These are phyloP conservation scores for Corrigiola litoralis DNA, from an alignment of 179 eudicot genomes.

Conservation along the genomic window DNA sequence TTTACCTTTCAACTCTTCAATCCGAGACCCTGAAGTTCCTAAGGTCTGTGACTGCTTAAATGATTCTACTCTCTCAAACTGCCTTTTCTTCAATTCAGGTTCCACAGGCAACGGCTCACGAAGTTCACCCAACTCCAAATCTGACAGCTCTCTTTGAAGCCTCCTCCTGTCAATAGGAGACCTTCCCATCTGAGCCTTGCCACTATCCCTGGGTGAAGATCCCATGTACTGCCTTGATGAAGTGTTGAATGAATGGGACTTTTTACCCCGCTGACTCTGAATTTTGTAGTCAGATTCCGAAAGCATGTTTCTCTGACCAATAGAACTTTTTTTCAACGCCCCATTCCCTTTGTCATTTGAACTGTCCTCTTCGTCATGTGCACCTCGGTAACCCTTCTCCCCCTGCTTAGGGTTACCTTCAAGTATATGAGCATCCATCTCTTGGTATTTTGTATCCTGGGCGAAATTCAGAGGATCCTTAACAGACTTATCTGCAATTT, in stretches of 20 bases:
- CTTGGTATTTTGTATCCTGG: conserved; percentile 30
- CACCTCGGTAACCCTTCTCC: conserved; percentile 33
- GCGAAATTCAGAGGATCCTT: conserved; percentile 36
- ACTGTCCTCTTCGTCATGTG: conserved; percentile 38
- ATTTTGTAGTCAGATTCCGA: conserved; percentile 33
- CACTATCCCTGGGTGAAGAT: conserved; percentile 32
- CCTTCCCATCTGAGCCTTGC: conserved; percentile 26
- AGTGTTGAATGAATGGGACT: conserved; percentile 30
- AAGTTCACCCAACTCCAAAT: conserved; percentile 91
- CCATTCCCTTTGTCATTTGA: conserved; percentile 41
- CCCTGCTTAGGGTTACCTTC: conserved; percentile 33
- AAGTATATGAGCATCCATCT: conserved; percentile 27
- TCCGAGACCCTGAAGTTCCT: conserved; percentile 45
- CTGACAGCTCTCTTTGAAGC: conserved; percentile 79
- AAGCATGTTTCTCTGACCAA: conserved; percentile 28
- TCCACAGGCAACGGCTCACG: conserved; percentile 72
- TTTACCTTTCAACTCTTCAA: conserved; percentile 43
- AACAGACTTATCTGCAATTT: conserved; percentile 38
- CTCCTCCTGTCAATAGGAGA: conserved; percentile 42
- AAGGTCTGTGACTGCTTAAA: conserved; percentile 49
- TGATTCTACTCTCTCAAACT: conserved; percentile 58
- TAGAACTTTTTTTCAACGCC: conserved; percentile 34
- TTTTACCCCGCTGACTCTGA: conserved; percentile 35
- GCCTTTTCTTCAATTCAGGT: conserved; percentile 35
- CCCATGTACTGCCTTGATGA: conserved; percentile 27